A percentile compares a stretch with the other conserved stretches of the same genome.
These are phyloP conservation scores for Pseudogymnoascus sp. DNA, from an alignment of 2,329 filamentous ascomycete genomes.

Conservation along the genomic window DNA sequence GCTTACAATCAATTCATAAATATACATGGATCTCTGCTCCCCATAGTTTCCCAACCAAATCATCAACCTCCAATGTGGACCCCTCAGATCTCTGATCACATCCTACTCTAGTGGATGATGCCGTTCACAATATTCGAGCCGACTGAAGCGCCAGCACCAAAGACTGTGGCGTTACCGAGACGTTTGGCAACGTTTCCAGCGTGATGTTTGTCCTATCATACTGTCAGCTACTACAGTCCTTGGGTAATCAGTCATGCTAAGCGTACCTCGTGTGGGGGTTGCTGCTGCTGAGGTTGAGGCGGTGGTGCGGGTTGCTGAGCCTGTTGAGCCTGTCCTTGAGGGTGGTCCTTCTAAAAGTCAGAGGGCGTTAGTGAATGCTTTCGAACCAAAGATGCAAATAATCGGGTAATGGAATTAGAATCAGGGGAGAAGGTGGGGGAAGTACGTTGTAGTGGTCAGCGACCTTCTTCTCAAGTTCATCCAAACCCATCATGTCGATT, in stretches of 20 bases:
- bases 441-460: neutral
- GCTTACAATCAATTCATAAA: neutral
- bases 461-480: neutral
- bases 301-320: neutral
- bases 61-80: neutral
- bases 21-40: neutral
- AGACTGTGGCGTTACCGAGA: neutral
- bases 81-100: constrained; percentile 34
- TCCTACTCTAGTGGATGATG: constrained; percentile 2
- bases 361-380: neutral
- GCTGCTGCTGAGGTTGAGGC: neutral
- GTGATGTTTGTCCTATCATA: neutral
- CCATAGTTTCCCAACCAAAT: neutral
- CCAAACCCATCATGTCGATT: neutral
- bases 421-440: neutral
- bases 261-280: neutral
- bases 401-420: neutral
- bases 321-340: neutral
- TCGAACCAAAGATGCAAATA: neutral
- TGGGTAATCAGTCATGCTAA: neutral
- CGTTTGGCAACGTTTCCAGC: neutral
- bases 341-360: neutral
- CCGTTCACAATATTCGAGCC: neutral
- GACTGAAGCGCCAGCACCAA: neutral
- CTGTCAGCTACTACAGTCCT: neutral